Evolutionary conservation across 2,329 filamentous ascomycete genomes (phyloP), one percentile per base, ranked within the genome.

Genomic region (Paraphaeosphaeria sporulosa): DNA sequence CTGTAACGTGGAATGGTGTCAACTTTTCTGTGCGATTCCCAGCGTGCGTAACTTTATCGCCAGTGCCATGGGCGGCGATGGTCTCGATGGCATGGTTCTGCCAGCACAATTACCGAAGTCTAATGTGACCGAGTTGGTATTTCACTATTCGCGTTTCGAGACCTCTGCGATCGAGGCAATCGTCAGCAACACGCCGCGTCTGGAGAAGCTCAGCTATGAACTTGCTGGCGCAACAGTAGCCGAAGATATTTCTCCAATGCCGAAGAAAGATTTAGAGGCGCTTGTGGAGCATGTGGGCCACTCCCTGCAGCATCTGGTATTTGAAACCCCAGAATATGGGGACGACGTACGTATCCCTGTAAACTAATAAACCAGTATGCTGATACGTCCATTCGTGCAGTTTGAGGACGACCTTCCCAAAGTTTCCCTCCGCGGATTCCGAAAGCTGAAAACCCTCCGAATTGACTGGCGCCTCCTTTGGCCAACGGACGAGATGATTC

Each of bases 171-270:
- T 67, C 0, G 49, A 61, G 3, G 36, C 27, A 7, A 54, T 68
- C 9, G 32, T 68, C 2, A 47, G 56, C 4, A 44, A 55, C 27
- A 50, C 59, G 34, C 60, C 55, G 17, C 51, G 44, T 12, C 48
- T 68, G 32, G 56, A 65, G 23, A 64, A 25, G 12, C 59, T 68
- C 13, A 52, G 43, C 19, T 68, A 68, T 17, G 4, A 58, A 15
- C 46, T 53, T 10, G 64, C 44, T 8, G 63, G 60, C n/a, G 32
- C 52, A 21, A 47, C 30, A 1, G 56, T 60, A 4, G 44, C 47
- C 6, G 57, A 64, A 21, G 9, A 19, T 21, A 40, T 55, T n/a
- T 23, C 9, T 4, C 52, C 52, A 4, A 34, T 15, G 27, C 42
- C 40, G 10, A 44, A 13, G 30, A 17, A 27, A 9, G 52, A 43